Evolutionary conservation across 164 flowering plant species (phyloP).

Genomic region (Brasenia schreberi): DNA sequence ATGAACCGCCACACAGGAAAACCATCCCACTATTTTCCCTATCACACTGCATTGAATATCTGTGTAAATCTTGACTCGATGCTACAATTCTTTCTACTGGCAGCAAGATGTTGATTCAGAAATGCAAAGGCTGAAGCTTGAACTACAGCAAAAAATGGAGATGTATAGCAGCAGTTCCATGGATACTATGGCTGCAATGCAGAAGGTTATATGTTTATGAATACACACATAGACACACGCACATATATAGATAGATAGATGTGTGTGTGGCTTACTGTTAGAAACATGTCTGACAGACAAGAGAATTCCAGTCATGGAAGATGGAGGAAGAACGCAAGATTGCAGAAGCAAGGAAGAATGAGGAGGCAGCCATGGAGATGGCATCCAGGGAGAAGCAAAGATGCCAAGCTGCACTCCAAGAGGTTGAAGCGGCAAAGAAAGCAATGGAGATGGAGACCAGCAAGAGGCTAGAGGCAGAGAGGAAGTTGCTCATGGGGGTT

Average conservation of each 20-base stretch:
- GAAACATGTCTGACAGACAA: constrained; percentile 23
- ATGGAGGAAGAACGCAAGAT: constrained; percentile 45
- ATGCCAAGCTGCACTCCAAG: constrained; percentile 49
- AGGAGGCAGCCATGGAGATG: constrained; percentile 44
- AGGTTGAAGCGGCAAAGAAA: constrained; percentile 52
- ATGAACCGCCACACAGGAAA: too few species aligned
- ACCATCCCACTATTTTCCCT: too few species aligned
- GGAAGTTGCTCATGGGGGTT: constrained; percentile 36
- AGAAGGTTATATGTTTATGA: constrained; percentile 23
- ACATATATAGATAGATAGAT: too few species aligned
- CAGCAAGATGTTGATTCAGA: constrained; percentile 48
- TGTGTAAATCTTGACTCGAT: too few species aligned
- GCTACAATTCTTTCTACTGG: background rate
- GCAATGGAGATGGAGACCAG: constrained; percentile 53
- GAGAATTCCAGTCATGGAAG: constrained; percentile 68
- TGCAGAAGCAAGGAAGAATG: constrained; percentile 43
- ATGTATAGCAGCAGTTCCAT: constrained; percentile 53
- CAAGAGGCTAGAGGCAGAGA: constrained; percentile 44
- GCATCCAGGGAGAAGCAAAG: background rate
- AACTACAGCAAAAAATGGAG: constrained; percentile 54
- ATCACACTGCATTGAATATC: too few species aligned
- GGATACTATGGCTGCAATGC: constrained; percentile 49
- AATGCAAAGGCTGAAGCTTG: constrained; percentile 47
- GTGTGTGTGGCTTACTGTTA: too few species aligned
- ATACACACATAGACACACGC: too few species aligned